Percentiles rank a stretch among this genome's conserved stretches.
Evolutionary conservation across 1,284 basidiomycete genomes (phyloP).

Genomic region (Malassezia equina): DNA sequence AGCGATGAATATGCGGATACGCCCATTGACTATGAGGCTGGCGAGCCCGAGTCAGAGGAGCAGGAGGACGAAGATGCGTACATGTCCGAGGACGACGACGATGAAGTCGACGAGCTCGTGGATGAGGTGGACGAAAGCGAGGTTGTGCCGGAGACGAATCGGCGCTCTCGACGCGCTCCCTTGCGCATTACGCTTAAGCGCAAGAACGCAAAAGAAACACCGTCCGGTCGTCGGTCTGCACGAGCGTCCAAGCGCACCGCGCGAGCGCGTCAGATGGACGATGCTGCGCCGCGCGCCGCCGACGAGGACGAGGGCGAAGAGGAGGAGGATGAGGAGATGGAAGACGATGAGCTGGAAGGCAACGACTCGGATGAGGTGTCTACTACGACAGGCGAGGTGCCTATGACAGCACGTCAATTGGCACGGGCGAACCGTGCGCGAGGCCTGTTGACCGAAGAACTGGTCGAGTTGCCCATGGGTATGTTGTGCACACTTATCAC

Average conservation of each 20-base stretch:
- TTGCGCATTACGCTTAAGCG: conserved; percentile 12
- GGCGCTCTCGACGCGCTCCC: conserved; percentile 2
- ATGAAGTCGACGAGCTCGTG: conserved; percentile 14
- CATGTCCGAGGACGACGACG: conserved; percentile 15
- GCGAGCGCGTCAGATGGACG: conserved; percentile 2
- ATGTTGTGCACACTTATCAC: conserved; percentile 1
- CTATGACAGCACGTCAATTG: conserved; percentile 41
- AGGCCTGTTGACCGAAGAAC: conserved; percentile 21
- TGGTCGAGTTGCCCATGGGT: conserved; percentile 35
- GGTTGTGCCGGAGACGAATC: conserved; percentile 7
- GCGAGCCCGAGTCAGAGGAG: conserved; percentile 10
- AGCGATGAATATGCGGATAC: neutral
- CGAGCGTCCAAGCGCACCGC: conserved; percentile 1
- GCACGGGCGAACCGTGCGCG: conserved; percentile 24
- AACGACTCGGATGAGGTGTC: conserved; percentile 21
- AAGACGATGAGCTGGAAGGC: conserved; percentile 33
- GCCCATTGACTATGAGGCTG: conserved; percentile 3
- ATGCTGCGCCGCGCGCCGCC: conserved; percentile 20
- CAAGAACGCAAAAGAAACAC: neutral
- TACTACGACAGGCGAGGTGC: conserved; percentile 21
- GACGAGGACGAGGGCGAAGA: conserved; percentile 17
- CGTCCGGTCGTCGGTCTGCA: conserved; percentile 4
- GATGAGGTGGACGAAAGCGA: conserved; percentile 13
- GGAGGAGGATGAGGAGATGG: conserved; percentile 18
- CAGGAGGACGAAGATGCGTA: neutral